Evolutionary conservation across 306 rosid genomes (phyloP).

Genomic region (Rubus idaeus): DNA sequence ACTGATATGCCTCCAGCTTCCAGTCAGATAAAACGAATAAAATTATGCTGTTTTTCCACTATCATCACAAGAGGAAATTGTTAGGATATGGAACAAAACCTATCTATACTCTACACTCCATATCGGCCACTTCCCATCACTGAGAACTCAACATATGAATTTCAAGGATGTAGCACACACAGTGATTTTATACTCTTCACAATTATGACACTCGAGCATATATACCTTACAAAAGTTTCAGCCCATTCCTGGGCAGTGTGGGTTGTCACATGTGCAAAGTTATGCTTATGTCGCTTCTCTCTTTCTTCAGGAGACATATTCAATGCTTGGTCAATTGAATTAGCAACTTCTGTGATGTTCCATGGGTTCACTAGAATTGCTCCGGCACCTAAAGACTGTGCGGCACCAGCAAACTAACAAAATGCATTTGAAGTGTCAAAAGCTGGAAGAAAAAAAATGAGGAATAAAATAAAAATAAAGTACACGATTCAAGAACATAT

Average conservation of each 20-base stretch:
- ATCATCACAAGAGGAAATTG: too few relatives aligned
- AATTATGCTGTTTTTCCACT: too few relatives aligned
- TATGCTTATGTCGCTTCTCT: slow-evolving; percentile 81
- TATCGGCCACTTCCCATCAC: too few relatives aligned
- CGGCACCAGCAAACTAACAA: slow-evolving; percentile 97
- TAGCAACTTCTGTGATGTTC: slow-evolving; percentile 88
- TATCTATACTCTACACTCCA: too few relatives aligned
- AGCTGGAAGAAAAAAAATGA: slow-evolving; percentile 5
- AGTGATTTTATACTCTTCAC: not conserved
- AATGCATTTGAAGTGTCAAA: slow-evolving; percentile 20
- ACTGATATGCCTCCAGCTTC: too few relatives aligned
- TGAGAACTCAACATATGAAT: too few relatives aligned
- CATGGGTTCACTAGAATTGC: slow-evolving; percentile 93
- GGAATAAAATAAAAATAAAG: not conserved
- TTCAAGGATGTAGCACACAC: not conserved
- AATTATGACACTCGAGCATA: not conserved
- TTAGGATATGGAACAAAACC: too few relatives aligned
- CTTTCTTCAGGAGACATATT: slow-evolving; percentile 68
- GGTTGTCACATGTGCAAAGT: slow-evolving; percentile 67
- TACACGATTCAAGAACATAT: not conserved
- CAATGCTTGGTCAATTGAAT: slow-evolving; percentile 70
- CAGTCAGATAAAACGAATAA: too few relatives aligned
- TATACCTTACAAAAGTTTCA: slow-evolving; percentile 89
- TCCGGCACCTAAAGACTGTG: slow-evolving; percentile 97
- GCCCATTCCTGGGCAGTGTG: slow-evolving; percentile 99